Conservation (phyloP, 2,329 filamentous ascomycete genomes). For the Paecilomyces formosus region DNA sequence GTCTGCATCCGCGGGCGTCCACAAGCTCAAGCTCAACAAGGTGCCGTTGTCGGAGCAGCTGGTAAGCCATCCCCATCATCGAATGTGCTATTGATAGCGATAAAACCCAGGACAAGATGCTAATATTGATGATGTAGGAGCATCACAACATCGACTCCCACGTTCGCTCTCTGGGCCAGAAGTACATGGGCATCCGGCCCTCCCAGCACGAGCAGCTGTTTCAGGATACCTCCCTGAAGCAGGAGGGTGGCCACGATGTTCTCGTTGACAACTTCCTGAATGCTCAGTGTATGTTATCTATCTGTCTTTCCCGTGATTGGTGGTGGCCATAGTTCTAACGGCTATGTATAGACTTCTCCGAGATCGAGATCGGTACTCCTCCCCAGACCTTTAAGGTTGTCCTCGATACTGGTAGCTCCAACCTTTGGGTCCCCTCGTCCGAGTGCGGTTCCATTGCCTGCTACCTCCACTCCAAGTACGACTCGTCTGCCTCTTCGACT, state of each 20-base stretch:
- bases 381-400: slow-evolving; percentile 97
- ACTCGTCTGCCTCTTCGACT: slow-evolving; percentile 78
- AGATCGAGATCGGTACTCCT: slow-evolving; percentile 86
- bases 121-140: slow-evolving; percentile 46
- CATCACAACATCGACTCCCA: slow-evolving; percentile 73
- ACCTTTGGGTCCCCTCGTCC: slow-evolving; percentile 92
- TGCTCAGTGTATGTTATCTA: slow-evolving; percentile 72
- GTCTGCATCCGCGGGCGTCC: slow-evolving; percentile 74
- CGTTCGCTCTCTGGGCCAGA: slow-evolving; percentile 77
- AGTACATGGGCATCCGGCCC: slow-evolving; percentile 83
- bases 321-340: background rate
- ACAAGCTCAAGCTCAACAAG: slow-evolving; percentile 99
- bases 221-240: slow-evolving; percentile 61
- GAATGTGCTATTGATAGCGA: background rate
- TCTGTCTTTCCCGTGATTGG: background rate
- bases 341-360: slow-evolving; percentile 71
- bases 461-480: slow-evolving; percentile 95
- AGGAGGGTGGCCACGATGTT: slow-evolving; percentile 65
- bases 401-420: slow-evolving; percentile 96
- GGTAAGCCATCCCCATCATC: slow-evolving; percentile 47
- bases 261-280: slow-evolving; percentile 97
- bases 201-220: slow-evolving; percentile 68
- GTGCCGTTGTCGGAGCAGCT: slow-evolving; percentile 85
- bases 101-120: slow-evolving; percentile 4
- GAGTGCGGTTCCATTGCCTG: slow-evolving; percentile 94